Conservation (phyloP, 306 rosid species). For the Prunus padus region DNA sequence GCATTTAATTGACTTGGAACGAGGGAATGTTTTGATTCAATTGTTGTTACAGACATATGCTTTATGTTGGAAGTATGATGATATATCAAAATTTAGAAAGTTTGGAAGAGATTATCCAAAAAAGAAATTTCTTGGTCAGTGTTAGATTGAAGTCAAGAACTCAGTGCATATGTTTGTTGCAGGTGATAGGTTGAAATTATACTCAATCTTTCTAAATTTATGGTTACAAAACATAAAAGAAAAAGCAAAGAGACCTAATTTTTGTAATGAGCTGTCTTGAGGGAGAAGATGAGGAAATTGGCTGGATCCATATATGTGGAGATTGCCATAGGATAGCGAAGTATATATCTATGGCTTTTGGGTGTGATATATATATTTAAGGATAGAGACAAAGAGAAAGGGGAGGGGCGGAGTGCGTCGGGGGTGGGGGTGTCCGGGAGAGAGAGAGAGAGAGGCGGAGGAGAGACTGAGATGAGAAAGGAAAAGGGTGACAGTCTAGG, state of each 20-base stretch:
- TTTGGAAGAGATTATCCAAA: slow-evolving; percentile 49
- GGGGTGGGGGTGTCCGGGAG: too few species aligned
- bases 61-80: slow-evolving; percentile 53
- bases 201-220: slow-evolving; percentile 41
- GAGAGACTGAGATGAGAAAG: too few species aligned
- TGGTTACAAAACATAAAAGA: slow-evolving; percentile 54
- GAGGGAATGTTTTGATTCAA: slow-evolving; percentile 48
- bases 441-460: too few species aligned
- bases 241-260: slow-evolving; percentile 43
- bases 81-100: slow-evolving; percentile 43
- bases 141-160: slow-evolving; percentile 74
- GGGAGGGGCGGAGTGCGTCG: too few species aligned
- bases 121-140: slow-evolving; percentile 51
- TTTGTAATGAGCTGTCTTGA: slow-evolving; percentile 50
- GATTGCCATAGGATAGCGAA: slow-evolving; percentile 83
- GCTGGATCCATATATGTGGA: slow-evolving; percentile 68
- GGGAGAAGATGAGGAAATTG: slow-evolving; percentile 67
- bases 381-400: too few species aligned
- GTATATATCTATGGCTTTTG: slow-evolving; percentile 61
- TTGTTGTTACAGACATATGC: slow-evolving; percentile 57
- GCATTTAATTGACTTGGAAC: slow-evolving; percentile 62
- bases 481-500: too few species aligned
- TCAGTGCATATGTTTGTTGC: slow-evolving; percentile 56
- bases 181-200: slow-evolving; percentile 49
- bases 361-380: slow-evolving; percentile 76